Base-by-base conservation (phyloP, 2,329 filamentous ascomycete genomes). In the Hypoxylon sp. region DNA sequence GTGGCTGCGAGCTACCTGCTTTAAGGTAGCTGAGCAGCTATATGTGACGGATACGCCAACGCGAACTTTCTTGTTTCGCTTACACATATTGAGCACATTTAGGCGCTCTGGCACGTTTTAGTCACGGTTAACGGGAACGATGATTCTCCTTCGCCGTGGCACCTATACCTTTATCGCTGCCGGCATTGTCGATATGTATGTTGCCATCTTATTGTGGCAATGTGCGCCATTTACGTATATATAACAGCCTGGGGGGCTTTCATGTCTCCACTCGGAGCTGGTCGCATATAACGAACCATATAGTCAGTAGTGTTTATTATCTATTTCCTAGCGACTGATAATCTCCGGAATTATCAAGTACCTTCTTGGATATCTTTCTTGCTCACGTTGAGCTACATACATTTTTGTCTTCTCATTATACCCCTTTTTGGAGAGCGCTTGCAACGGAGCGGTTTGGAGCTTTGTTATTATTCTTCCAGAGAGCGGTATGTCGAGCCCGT, bases 1-100 rank as follows among this genome's bases (percentile, higher is more conserved):
- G 79, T 87, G 32, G 86, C 85, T 23, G 83, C 86, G 25, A 82
- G 82, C 64, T 74, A 72, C 72, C 68, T 78, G 17, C 70, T 79
- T 17, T 79, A 71, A 70, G 50, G 48, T 7, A 3, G 41, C 30
- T 36, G 21, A 52, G 36, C 13, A 13, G 38, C 25, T 28, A 23
- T 43, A 7, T 32, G 46, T 32, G 21, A n/a, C 19, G 19, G 23
- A n/a, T 60, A 36, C 59, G 34, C 53, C 6, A 41, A 45, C 46
- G 46, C 43, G n/a, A 49, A 60, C 25, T 32, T 34, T 30, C 36
- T 55, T 30, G 5, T 43, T 69, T 38, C 43, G 49, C 9, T 45
- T 60, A 19, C 32, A 60, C 63, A 69, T 69, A 45, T 68, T 67
- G 53, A 52, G 55, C 23, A 36, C 32, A 43, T 60, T 53, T 4